phyloP scores from a whole-genome alignment of 441 rosid genomes.

The Populus hybrid region DNA sequence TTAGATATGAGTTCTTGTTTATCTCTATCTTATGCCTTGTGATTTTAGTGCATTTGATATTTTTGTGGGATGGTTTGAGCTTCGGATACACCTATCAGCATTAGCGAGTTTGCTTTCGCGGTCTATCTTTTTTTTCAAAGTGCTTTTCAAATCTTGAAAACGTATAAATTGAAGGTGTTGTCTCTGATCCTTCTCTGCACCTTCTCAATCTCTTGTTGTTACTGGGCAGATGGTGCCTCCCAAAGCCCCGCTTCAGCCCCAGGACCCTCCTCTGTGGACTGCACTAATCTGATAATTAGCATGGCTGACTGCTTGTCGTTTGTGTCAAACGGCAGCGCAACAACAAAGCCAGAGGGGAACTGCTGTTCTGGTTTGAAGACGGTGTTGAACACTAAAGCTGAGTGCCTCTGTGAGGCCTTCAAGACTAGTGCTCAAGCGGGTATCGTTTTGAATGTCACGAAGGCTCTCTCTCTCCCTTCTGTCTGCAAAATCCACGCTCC shows the following conservation, averaged over 20 bases:
- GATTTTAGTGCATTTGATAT: too few relatives aligned
- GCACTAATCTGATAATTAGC: constrained; percentile 44
- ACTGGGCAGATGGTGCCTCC: constrained; percentile 13
- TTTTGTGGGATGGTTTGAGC: too few relatives aligned
- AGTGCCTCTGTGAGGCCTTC: constrained; percentile 8
- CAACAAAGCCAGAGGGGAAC: constrained; percentile 38
- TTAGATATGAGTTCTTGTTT: too few relatives aligned
- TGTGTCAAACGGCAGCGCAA: constrained; percentile 52
- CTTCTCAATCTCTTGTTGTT: background rate
- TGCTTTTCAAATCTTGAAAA: too few relatives aligned
- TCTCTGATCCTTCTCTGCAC: background rate
- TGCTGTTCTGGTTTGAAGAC: constrained; percentile 77
- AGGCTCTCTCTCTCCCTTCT: constrained; percentile 66
- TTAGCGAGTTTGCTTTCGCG: too few relatives aligned
- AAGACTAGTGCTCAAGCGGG: constrained; percentile 66
- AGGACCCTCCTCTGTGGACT: constrained; percentile 57
- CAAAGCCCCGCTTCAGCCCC: constrained; percentile 44
- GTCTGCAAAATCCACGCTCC: constrained; percentile 78
- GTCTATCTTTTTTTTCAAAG: too few relatives aligned
- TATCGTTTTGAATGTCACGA: constrained; percentile 58
- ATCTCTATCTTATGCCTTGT: too few relatives aligned
- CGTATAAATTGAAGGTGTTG: too few relatives aligned
- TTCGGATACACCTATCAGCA: too few relatives aligned
- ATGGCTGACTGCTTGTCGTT: constrained; percentile 69
- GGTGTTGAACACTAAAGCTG: constrained; percentile 50